A percentile compares a stretch with the other conserved stretches of the same genome.
Conservation (phyloP, 2,329 filamentous ascomycete species). For the Aurifilum marmelostoma region DNA sequence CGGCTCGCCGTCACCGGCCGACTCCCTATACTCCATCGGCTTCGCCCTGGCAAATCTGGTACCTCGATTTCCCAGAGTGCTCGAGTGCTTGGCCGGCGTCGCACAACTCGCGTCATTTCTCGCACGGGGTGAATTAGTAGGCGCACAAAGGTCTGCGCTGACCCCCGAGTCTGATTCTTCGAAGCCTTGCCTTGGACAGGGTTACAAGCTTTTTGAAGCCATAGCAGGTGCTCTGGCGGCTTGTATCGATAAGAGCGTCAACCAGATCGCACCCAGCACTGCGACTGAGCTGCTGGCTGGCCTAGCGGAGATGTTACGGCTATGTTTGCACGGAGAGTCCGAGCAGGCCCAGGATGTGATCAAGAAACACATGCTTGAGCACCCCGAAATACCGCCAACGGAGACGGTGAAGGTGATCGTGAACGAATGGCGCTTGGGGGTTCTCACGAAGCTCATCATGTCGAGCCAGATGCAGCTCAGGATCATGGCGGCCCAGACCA, state of each 20-base stretch:
- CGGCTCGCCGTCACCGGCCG: constrained; percentile 37
- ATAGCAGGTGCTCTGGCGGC: constrained; percentile 47
- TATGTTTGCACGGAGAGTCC: constrained; percentile 44
- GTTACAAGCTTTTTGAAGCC: constrained; percentile 47
- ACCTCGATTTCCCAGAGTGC: constrained; percentile 50
- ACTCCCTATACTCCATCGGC: constrained; percentile 49
- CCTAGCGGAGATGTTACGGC: constrained; percentile 50
- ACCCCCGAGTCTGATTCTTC: constrained; percentile 34
- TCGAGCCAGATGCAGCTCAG: constrained; percentile 91
- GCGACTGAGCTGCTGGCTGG: constrained; percentile 43
- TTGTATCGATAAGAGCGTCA: constrained; percentile 60
- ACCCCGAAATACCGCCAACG: constrained; percentile 44
- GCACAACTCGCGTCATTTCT: constrained; percentile 36
- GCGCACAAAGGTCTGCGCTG: constrained; percentile 28
- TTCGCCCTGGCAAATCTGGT: constrained; percentile 45
- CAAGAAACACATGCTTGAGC: constrained; percentile 37
- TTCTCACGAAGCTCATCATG: constrained; percentile 72
- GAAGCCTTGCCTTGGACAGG: constrained; percentile 38
- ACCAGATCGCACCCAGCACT: constrained; percentile 52
- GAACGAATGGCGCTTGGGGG: constrained; percentile 70
- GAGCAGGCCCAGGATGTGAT: constrained; percentile 41
- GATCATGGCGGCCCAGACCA: constrained; percentile 73
- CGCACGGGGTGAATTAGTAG: constrained; percentile 30
- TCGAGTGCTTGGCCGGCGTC: constrained; percentile 47
- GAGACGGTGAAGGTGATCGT: constrained; percentile 55